Conservation (phyloP, 2,329 filamentous ascomycete species). For the Didymella pomorum region DNA sequence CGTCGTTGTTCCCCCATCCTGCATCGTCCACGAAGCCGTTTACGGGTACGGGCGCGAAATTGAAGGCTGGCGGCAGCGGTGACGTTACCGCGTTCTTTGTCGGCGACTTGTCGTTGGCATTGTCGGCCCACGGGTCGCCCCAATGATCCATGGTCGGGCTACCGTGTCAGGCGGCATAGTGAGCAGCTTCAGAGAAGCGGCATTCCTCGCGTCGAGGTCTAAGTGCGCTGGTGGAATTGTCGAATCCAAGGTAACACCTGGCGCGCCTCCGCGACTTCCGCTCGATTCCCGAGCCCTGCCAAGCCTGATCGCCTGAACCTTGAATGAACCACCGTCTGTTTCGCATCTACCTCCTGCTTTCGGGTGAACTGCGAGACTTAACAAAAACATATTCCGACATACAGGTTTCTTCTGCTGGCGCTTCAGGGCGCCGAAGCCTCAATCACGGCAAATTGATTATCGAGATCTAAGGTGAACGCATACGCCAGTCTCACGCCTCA, state of each 20-base stretch:
- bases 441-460: no score
- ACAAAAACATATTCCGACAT: not conserved
- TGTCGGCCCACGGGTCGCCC: conserved; percentile 54
- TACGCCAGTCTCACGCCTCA: no score
- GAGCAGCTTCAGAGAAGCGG: conserved; percentile 38
- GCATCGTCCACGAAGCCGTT: conserved; percentile 49
- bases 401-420: no score
- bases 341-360: not conserved
- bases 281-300: conserved; percentile 6
- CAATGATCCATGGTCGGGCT: conserved; percentile 52
- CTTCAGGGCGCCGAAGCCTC: no score
- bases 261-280: conserved; percentile 9
- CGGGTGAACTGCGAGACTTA: not conserved
- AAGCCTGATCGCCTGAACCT: conserved; percentile 6
- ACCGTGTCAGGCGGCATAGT: conserved; percentile 47
- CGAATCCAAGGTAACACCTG: not conserved
- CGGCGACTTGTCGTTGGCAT: conserved; percentile 35
- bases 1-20: conserved; percentile 44
- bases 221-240: conserved; percentile 12
- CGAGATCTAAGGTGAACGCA: no score
- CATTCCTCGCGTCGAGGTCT: conserved; percentile 34
- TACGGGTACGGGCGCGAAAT: conserved; percentile 31
- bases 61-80: conserved; percentile 25
- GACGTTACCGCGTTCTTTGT: conserved; percentile 37
- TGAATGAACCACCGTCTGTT: conserved; percentile 7